Evolutionary conservation across 306 rosid species (phyloP).

Genomic region (Vicia faba): DNA sequence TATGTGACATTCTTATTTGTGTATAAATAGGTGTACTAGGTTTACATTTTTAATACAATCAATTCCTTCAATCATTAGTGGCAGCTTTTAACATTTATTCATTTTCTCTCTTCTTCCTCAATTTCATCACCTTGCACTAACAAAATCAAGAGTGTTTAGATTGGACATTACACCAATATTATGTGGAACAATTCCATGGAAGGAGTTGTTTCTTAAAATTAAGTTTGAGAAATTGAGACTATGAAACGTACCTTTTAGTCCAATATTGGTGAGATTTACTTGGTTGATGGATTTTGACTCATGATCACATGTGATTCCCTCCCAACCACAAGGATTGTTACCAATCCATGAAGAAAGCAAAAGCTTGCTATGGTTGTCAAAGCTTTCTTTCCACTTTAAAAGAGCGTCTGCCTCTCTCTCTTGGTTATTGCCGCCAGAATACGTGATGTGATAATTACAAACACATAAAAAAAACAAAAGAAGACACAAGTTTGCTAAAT

Average conservation of each 20-base stretch:
- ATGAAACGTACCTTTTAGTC: neutral
- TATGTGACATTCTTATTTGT: no score
- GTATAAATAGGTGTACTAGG: no score
- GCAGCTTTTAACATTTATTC: no score
- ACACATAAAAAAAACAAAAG: no score
- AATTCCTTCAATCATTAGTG: no score
- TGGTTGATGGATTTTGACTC: neutral
- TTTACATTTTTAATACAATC: no score
- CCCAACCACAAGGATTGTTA: neutral
- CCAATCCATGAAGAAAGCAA: slow-evolving; percentile 1
- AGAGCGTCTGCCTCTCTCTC: neutral
- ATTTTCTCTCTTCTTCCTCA: no score
- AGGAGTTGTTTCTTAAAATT: neutral
- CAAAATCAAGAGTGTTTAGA: slow-evolving; percentile 1
- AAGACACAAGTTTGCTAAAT: no score
- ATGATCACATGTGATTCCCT: neutral
- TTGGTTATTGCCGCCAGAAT: no score
- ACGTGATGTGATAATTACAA: no score
- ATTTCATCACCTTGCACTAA: no score
- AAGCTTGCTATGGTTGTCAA: neutral
- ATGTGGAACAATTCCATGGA: neutral
- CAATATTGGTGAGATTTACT: neutral
- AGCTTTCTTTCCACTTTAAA: neutral
- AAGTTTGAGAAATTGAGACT: neutral
- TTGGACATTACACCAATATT: neutral